A percentile compares a stretch with the other conserved stretches of the same genome.
These are phyloP conservation scores for Phytophthora citrophthora DNA, from an alignment of 352 stramenopile species.

Conservation along the genomic window DNA sequence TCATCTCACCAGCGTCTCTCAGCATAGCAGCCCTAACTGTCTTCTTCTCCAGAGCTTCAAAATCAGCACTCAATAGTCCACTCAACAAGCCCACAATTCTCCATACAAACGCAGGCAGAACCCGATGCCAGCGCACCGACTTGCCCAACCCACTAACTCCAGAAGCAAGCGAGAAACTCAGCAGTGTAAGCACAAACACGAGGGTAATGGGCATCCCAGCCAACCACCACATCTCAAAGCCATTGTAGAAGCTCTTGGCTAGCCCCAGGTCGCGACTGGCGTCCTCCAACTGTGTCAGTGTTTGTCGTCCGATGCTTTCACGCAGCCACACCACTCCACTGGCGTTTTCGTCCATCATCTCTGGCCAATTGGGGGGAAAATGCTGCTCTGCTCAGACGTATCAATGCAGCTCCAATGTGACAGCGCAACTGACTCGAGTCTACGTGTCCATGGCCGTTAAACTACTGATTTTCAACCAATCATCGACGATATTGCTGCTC, in stretches of 20 bases:
- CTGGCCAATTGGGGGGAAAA: slow-evolving; percentile 1
- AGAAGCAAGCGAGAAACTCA: slow-evolving; percentile 76
- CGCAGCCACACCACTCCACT: slow-evolving; percentile 60
- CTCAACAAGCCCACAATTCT: slow-evolving; percentile 21
- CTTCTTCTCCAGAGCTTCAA: slow-evolving; percentile 17
- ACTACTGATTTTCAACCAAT: slow-evolving; percentile 36
- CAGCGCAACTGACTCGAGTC: slow-evolving; percentile 9
- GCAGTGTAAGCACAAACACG: slow-evolving; percentile 72
- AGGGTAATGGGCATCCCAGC: slow-evolving; percentile 79
- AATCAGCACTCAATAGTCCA: slow-evolving; percentile 14
- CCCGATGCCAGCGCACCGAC: slow-evolving; percentile 37
- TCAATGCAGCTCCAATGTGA: slow-evolving; percentile 9
- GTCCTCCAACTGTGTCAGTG: slow-evolving; percentile 54
- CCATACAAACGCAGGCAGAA: slow-evolving; percentile 17
- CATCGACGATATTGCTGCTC: slow-evolving; percentile 7
- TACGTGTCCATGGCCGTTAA: slow-evolving; percentile 32
- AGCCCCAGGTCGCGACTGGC: slow-evolving; percentile 35
- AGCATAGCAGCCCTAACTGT: slow-evolving; percentile 3
- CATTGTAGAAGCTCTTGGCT: slow-evolving; percentile 72
- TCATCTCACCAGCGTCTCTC: slow-evolving; percentile 21
- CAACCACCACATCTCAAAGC: slow-evolving; percentile 89
- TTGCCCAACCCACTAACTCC: slow-evolving; percentile 59
- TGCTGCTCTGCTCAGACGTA: slow-evolving; percentile 9
- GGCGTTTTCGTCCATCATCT: slow-evolving; percentile 71
- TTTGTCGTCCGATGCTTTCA: slow-evolving; percentile 63